phyloP scores from a whole-genome alignment of 2,329 filamentous ascomycete species.

The Golovinomyces cichoracearum region DNA sequence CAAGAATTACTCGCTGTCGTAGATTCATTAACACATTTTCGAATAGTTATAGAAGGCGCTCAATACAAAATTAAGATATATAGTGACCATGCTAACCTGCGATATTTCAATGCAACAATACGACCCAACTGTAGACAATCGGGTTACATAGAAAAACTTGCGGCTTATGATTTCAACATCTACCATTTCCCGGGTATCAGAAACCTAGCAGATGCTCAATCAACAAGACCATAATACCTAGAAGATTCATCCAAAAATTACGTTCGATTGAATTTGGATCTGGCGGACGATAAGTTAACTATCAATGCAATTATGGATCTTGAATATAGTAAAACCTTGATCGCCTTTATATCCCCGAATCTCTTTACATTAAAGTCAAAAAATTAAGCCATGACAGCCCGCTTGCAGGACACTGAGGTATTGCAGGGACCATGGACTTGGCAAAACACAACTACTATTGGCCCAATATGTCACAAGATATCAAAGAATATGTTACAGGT shows the following conservation, averaged over 20 bases:
- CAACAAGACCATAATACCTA: neutral
- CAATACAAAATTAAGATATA: neutral
- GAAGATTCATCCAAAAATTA: neutral
- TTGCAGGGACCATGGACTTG: neutral
- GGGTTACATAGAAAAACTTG: neutral
- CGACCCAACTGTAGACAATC: neutral
- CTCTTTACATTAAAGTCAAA: neutral
- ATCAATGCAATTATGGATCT: neutral
- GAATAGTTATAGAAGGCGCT: neutral
- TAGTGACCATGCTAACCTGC: neutral
- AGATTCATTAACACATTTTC: neutral
- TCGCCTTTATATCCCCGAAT: neutral
- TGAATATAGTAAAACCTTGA: neutral
- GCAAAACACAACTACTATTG: neutral
- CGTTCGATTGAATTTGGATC: neutral
- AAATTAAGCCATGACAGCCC: neutral
- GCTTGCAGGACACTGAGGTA: neutral
- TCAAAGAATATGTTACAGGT: neutral
- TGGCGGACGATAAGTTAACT: neutral
- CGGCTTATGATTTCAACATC: neutral
- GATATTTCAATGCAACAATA: neutral
- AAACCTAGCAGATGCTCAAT: neutral
- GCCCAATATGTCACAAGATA: neutral
- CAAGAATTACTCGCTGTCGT: neutral
- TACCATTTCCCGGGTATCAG: neutral